phyloP scores from a whole-genome alignment of 106 monocot species.

The Hemerocallis citrina region DNA sequence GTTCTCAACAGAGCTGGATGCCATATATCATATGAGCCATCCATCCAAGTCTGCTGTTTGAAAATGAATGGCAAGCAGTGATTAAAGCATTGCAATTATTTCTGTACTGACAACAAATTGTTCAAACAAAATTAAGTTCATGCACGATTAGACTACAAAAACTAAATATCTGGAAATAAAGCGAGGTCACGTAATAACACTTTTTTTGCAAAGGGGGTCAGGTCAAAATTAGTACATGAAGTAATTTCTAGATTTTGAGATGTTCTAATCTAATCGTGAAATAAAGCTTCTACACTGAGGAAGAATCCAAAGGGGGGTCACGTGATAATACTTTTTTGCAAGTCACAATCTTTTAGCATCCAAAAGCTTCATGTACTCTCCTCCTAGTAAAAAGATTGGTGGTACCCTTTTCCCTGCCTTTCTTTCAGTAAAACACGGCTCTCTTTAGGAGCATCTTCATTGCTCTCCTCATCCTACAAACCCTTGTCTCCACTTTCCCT shows the following conservation, averaged over 20 bases:
- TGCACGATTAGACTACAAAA: background rate
- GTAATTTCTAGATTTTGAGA: too few relatives aligned
- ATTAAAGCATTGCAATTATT: background rate
- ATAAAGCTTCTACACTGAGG: background rate
- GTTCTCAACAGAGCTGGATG: too few relatives aligned
- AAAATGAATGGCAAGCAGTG: background rate
- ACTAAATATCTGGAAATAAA: background rate
- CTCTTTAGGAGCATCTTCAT: background rate
- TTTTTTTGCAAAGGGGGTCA: background rate
- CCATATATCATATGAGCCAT: too few relatives aligned
- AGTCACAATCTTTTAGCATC: background rate
- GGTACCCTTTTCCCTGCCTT: background rate
- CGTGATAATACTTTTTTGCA: background rate
- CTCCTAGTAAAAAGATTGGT: background rate
- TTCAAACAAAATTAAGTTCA: background rate
- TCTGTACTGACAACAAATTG: background rate
- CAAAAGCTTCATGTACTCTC: conserved; percentile 3
- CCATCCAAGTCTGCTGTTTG: too few relatives aligned
- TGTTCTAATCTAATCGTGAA: background rate
- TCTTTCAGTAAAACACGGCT: background rate
- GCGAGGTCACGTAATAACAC: background rate
- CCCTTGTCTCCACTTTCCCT: background rate
- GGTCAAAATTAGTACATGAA: too few relatives aligned
- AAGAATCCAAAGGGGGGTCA: conserved; percentile 1
- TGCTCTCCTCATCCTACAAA: background rate